Evolutionary conservation across 164 flowering plant species (phyloP).

Genomic region (Vitis labrusca): DNA sequence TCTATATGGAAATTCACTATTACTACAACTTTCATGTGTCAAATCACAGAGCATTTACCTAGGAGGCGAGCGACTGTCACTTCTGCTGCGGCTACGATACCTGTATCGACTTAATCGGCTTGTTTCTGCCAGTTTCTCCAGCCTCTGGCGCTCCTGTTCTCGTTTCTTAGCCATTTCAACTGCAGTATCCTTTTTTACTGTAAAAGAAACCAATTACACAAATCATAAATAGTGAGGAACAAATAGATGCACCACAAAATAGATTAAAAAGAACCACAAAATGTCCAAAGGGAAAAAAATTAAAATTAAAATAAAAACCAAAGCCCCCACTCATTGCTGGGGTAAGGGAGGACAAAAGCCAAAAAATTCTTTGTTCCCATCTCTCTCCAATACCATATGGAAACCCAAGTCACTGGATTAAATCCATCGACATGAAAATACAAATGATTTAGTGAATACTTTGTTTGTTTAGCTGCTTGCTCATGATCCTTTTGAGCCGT

Average conservation of each 20-base stretch:
- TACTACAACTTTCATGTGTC: no score
- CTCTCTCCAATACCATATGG: no score
- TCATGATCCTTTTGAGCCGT: constrained; percentile 96
- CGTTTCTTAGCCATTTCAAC: constrained; percentile 86
- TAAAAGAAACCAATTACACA: constrained; percentile 15
- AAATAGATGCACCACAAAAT: neutral
- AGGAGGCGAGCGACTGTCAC: constrained; percentile 82
- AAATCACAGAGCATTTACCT: constrained; percentile 38
- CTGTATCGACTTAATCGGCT: constrained; percentile 63
- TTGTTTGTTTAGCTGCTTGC: constrained; percentile 89
- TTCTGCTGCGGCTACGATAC: constrained; percentile 78
- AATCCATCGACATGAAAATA: neutral
- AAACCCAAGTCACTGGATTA: no score
- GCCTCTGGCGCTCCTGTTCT: constrained; percentile 91
- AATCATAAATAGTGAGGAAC: neutral
- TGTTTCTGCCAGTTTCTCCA: constrained; percentile 93
- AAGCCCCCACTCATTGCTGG: no score
- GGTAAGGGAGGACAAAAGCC: no score
- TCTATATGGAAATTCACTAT: no score
- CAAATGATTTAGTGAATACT: constrained; percentile 41
- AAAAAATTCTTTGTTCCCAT: no score
- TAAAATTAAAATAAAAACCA: neutral
- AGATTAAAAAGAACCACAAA: neutral
- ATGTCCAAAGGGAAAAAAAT: neutral
- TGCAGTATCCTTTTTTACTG: constrained; percentile 93